These are phyloP conservation scores for Ampelomyces quisqualis DNA, from an alignment of 2,329 filamentous ascomycete genomes.

Conservation along the genomic window DNA sequence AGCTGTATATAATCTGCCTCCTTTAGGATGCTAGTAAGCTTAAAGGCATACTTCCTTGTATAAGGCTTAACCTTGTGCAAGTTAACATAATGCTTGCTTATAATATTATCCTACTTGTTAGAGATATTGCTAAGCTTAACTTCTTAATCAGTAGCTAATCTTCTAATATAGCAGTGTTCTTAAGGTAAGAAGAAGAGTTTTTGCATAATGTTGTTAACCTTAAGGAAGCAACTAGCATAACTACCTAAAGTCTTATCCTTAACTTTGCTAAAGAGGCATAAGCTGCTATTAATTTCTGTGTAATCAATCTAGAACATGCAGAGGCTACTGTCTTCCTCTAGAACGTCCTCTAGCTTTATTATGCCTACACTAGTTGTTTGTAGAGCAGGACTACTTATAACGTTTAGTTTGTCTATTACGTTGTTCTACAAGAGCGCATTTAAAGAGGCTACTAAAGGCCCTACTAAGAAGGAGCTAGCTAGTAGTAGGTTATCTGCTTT, in stretches of 20 bases:
- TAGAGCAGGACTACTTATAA: slow-evolving; percentile 70
- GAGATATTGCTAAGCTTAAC: slow-evolving; percentile 89
- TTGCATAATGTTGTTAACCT: slow-evolving; percentile 88
- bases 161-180: slow-evolving; percentile 59
- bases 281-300: slow-evolving; percentile 82
- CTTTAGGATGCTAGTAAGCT: slow-evolving; percentile 80
- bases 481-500: slow-evolving; percentile 71
- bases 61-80: slow-evolving; percentile 94
- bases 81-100: slow-evolving; percentile 80
- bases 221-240: slow-evolving; percentile 91
- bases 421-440: slow-evolving; percentile 87
- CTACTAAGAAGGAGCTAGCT: slow-evolving; percentile 72
- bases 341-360: slow-evolving; percentile 74
- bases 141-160: slow-evolving; percentile 71
- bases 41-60: slow-evolving; percentile 92
- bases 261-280: slow-evolving; percentile 95
- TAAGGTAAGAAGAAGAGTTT: slow-evolving; percentile 93
- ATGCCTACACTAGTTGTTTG: slow-evolving; percentile 72
- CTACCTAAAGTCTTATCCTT: slow-evolving; percentile 78
- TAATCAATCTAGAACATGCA: slow-evolving; percentile 98
- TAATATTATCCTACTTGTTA: slow-evolving; percentile 80
- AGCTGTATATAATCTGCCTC: slow-evolving; percentile 92
- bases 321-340: slow-evolving; percentile 90
- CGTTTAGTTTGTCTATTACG: slow-evolving; percentile 81
- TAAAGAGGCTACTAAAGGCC: slow-evolving; percentile 55